Conservation (phyloP, 495 filamentous ascomycete species). For the Durotheca rogersii region DNA sequence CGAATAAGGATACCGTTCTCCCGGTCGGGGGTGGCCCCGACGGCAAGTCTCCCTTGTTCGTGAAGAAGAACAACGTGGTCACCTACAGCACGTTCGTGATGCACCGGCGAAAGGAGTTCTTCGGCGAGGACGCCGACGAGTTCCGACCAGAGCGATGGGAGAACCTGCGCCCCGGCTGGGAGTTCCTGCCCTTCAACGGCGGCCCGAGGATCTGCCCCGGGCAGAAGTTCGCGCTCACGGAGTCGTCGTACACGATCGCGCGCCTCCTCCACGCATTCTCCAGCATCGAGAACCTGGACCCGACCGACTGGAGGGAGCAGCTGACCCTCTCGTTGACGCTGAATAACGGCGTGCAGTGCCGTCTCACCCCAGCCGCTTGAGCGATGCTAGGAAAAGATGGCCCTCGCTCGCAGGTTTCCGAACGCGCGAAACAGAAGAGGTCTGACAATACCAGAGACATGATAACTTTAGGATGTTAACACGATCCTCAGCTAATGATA, state of each 20-base stretch:
- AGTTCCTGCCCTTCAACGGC: slow-evolving; percentile 60
- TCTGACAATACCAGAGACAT: too few species aligned
- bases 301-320: slow-evolving; percentile 35
- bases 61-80: slow-evolving; percentile 44
- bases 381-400: not conserved
- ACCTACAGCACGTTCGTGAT: slow-evolving; percentile 53
- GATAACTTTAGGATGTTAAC: too few species aligned
- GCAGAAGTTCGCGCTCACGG: slow-evolving; percentile 55
- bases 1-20: slow-evolving; percentile 67
- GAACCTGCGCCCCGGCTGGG: slow-evolving; percentile 49
- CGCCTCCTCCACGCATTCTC: slow-evolving; percentile 43
- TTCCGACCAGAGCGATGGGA: slow-evolving; percentile 56
- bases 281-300: slow-evolving; percentile 26
- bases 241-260: slow-evolving; percentile 60
- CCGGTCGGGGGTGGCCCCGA: slow-evolving; percentile 72
- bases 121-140: slow-evolving; percentile 51
- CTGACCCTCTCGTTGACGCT: slow-evolving; percentile 34
- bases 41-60: slow-evolving; percentile 59
- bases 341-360: slow-evolving; percentile 28
- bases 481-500: too few species aligned
- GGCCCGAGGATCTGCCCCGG: slow-evolving; percentile 58
- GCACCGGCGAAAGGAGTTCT: slow-evolving; percentile 57
- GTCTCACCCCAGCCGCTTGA: slow-evolving; percentile 16
- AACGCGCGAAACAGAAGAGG: too few species aligned
- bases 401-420: too few species aligned